Base-by-base conservation (phyloP, 1,284 basidiomycete species). In the Neolentinus lepideus region DNA sequence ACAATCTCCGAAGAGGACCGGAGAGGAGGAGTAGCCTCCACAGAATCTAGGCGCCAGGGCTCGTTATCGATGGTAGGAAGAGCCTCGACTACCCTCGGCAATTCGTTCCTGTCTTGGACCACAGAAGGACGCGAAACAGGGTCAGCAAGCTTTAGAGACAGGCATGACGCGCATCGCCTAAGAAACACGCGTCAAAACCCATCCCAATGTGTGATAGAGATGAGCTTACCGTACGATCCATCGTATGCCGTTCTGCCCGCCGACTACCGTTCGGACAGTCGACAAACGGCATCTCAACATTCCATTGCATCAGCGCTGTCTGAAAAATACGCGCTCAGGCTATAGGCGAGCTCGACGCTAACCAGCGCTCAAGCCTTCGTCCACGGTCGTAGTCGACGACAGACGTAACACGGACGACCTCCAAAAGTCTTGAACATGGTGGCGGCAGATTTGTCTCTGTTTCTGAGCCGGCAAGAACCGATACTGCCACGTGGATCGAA, bases 201-300 rank as follows among this genome's bases (percentile, higher is more conserved):
- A 50, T n/a, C n/a, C 24, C 9, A 26, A 8, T n/a, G 9, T 26
- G 22, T 50, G 11, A 16, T 16, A 45, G 16, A 24, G 10, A 25
- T 35, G 2, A 14, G 51, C 62, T 45, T 27, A 63, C 65, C 62
- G 52, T n/a, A 52, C 35, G 26, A 26, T 38, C 12, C 47, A 58
- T 45, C 53, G 52, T 51, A 54, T 50, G 31, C 53, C 62, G 60
- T 62, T 66, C 60, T 59, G 64, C 59, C 68, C 65, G 67, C 66
- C 69, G 64, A 60, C 38, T 43, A 43, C 54, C 43, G 61, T 60
- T 65, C 67, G 71, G 70, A 73, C 66, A 70, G 69, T 70, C 67
- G 69, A 69, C 67, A 70, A 60, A 62, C 66, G 62, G 63, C 78
- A 77, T 78, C 75, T 76, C 76, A 69, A 78, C 76, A 78, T 78